Evolutionary conservation across 148 eudicot species (phyloP).

Genomic region (Rhododendron mucronatum): DNA sequence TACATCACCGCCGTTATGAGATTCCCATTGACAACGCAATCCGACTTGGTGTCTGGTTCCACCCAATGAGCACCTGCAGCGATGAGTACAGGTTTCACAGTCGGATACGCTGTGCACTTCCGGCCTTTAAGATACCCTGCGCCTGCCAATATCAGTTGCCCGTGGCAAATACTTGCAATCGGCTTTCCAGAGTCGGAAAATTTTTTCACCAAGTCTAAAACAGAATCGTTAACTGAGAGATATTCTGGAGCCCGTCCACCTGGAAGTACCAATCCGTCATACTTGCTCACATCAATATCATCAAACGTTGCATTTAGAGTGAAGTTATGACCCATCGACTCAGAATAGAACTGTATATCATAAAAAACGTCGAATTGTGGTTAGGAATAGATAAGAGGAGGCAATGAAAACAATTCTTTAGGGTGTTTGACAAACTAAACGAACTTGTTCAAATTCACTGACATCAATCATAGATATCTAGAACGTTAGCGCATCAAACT

Average conservation of each 20-base stretch:
- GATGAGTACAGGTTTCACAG: conserved; percentile 62
- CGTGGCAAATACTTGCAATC: conserved; percentile 82
- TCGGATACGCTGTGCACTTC: conserved; percentile 76
- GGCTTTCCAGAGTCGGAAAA: conserved; percentile 62
- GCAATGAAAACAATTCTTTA: neutral
- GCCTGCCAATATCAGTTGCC: conserved; percentile 87
- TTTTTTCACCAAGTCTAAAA: conserved; percentile 53
- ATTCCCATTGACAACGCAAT: conserved; percentile 65
- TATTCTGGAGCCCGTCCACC: conserved; percentile 97
- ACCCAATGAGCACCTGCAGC: conserved; percentile 98
- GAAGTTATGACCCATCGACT: conserved; percentile 88
- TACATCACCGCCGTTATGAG: conserved; percentile 71
- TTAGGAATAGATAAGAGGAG: neutral
- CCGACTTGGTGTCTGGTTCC: conserved; percentile 57
- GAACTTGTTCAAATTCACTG: neutral
- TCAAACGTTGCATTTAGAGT: conserved; percentile 83
- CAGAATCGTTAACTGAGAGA: conserved; percentile 70
- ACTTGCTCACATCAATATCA: conserved; percentile 57
- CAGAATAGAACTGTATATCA: conserved; percentile 71
- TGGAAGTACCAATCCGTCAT: conserved; percentile 85
- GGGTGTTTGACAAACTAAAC: neutral
- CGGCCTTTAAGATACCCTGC: conserved; percentile 63
- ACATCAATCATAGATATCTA: too few relatives aligned
- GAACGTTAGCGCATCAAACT: too few relatives aligned
- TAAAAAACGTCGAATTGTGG: neutral